Evolutionary conservation across 345 rosid species (phyloP), one percentile per base, ranked within the genome.

Genomic region (Crucihimalaya himalaica): DNA sequence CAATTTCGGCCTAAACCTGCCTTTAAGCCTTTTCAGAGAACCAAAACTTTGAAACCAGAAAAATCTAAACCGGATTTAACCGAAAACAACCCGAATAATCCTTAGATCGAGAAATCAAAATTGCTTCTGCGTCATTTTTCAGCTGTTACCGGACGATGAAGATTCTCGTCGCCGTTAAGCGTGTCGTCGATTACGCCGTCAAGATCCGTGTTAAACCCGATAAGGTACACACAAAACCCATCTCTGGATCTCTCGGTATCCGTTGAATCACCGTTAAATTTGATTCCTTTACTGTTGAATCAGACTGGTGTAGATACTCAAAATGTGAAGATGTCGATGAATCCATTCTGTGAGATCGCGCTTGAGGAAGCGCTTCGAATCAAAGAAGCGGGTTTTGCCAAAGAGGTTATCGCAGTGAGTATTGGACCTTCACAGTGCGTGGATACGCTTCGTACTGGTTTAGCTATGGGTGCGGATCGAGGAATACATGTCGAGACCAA

Each of bases 291-390:
- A 13, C 61, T 19, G 52, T 61, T 61, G 39, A 34, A 34, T 34
- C 80, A 93, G 97, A 94, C 80, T 8, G 98, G 96, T 13, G 93
- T 94, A 62, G 95, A 94, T 83, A 94, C 97, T 58, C 83, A 84
- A 56, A 94, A 89, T 74, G 95, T 94, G 73, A 94, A 91, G 85
- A 91, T 94, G 98, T 94, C 98, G 50, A 94, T 94, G 95, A 94
- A 94, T 70, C 98, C 97, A 4, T 94, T 94, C 75, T 94, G 98
- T 72, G 95, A 91, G 85, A 91, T 94, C 55, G 98, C 97, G 0
- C 63, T 91, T 46, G 98, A 91, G 48, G 97, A 94, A 80, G 96
- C 98, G 27, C 84, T 94, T 37, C 82, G 90, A 59, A 89, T 94
- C 70, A 91, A 80, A 82, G 96, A 91, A 78, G 82, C 91, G 0